phyloP scores from a whole-genome alignment of 345 rosid genomes.

The Syzygium aromaticum region DNA sequence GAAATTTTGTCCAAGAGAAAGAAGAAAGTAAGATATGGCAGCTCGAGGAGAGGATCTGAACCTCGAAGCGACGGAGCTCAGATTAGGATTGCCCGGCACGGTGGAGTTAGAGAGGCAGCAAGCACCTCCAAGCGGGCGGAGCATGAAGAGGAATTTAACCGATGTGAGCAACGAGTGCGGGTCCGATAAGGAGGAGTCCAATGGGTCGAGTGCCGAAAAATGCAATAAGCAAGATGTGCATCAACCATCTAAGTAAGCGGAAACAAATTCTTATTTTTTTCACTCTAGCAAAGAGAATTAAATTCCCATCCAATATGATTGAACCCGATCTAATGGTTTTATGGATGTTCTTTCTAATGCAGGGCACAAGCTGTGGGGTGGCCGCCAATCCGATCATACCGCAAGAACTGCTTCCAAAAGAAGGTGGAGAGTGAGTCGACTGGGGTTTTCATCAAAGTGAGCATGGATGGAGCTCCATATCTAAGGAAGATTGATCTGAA shows the following conservation, averaged over 20 bases:
- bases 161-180: constrained; percentile 8
- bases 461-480: constrained; percentile 89
- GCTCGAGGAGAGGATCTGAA: constrained; percentile 32
- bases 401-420: constrained; percentile 43
- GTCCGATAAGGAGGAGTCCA: background rate
- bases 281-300: background rate
- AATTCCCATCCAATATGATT: background rate
- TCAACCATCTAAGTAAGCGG: constrained; percentile 63
- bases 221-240: constrained; percentile 14
- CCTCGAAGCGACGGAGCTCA: constrained; percentile 82
- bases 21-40: background rate
- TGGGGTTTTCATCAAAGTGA: constrained; percentile 66
- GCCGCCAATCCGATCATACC: constrained; percentile 71
- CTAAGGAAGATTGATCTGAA: constrained; percentile 75
- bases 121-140: background rate
- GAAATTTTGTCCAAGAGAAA: background rate
- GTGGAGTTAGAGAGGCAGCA: constrained; percentile 18
- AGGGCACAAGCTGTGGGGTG: constrained; percentile 77
- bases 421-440: constrained; percentile 33
- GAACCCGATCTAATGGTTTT: background rate
- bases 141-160: constrained; percentile 38
- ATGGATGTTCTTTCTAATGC: background rate
- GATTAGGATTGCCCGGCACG: constrained; percentile 83
- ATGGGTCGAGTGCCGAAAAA: constrained; percentile 6
- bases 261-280: background rate